These are phyloP conservation scores for Melastoma candidum DNA, from an alignment of 441 rosid species.

Conservation along the genomic window DNA sequence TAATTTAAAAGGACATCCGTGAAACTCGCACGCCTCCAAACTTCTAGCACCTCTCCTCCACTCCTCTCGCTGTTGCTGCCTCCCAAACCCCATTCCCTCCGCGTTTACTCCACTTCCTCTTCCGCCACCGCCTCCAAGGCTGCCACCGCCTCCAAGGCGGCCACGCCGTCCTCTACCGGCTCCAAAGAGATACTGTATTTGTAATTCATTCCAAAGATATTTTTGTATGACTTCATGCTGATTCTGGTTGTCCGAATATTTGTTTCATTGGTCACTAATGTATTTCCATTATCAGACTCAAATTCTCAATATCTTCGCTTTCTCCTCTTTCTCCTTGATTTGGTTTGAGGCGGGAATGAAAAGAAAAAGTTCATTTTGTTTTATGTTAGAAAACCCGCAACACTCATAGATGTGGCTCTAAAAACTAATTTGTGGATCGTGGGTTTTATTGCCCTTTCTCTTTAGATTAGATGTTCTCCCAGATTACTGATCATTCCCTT, in stretches of 20 bases:
- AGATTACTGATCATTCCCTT: background rate
- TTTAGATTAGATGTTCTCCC: background rate
- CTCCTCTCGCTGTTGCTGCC: constrained; percentile 5
- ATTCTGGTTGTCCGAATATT: too few relatives aligned
- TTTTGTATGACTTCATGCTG: background rate
- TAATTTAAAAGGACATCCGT: too few relatives aligned
- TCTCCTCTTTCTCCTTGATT: constrained; percentile 6
- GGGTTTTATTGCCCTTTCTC: too few relatives aligned
- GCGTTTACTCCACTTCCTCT: constrained; percentile 20
- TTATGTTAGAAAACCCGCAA: too few relatives aligned
- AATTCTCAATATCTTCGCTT: constrained; percentile 7
- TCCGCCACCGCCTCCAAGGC: constrained; percentile 17
- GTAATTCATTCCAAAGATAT: background rate
- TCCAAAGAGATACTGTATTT: constrained; percentile 1
- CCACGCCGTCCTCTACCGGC: constrained; percentile 14
- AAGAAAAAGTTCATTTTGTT: background rate
- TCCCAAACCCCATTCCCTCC: constrained; percentile 21
- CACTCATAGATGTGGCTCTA: too few relatives aligned
- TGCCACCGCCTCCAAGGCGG: constrained; percentile 14
- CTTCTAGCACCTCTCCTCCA: constrained; percentile 5
- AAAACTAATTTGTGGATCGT: too few relatives aligned
- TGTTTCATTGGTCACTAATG: too few relatives aligned
- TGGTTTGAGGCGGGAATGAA: constrained; percentile 94
- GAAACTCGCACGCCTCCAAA: too few relatives aligned
- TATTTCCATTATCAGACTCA: too few relatives aligned